These are phyloP conservation scores for Penicillium sp. DNA, from an alignment of 2,329 filamentous ascomycete genomes.

Conservation along the genomic window DNA sequence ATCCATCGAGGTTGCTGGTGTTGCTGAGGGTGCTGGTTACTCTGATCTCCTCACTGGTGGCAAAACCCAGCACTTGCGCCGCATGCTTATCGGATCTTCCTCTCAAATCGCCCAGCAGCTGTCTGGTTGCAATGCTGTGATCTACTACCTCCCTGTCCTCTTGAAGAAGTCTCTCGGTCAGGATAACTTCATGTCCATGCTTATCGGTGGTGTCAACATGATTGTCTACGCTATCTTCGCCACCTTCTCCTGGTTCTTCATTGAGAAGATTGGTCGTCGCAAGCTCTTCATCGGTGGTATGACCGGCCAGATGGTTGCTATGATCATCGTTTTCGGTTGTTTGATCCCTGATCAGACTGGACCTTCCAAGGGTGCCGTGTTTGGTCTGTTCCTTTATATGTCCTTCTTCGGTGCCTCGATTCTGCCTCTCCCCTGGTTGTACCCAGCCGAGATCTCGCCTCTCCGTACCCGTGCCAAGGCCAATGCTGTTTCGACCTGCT, in stretches of 20 bases:
- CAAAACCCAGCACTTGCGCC: constrained; percentile 41
- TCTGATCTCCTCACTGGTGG: constrained; percentile 39
- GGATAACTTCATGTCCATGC: constrained; percentile 44
- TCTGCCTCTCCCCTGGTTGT: constrained; percentile 61
- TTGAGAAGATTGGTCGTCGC: constrained; percentile 49
- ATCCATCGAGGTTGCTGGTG: constrained; percentile 64
- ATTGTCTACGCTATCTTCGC: constrained; percentile 45
- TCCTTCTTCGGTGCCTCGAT: constrained; percentile 66
- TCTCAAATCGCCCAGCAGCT: constrained; percentile 50
- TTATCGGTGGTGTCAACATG: constrained; percentile 55
- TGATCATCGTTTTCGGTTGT: constrained; percentile 42
- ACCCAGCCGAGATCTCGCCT: constrained; percentile 53
- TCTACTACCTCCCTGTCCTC: constrained; percentile 50
- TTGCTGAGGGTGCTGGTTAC: constrained; percentile 48
- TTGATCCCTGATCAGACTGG: constrained; percentile 31
- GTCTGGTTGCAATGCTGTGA: constrained; percentile 51
- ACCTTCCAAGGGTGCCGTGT: constrained; percentile 44
- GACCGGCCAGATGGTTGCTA: constrained; percentile 39
- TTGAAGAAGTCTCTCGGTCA: constrained; percentile 48
- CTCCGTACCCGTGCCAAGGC: constrained; percentile 57
- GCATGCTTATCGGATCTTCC: constrained; percentile 42
- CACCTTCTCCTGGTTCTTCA: constrained; percentile 49
- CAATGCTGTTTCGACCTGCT: constrained; percentile 54
- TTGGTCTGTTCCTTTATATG: constrained; percentile 68
- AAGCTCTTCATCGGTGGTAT: constrained; percentile 43